A percentile compares a stretch with the other conserved stretches of the same genome.
phyloP scores from a whole-genome alignment of 2,329 filamentous ascomycete species.

The Apiospora saccharicola region DNA sequence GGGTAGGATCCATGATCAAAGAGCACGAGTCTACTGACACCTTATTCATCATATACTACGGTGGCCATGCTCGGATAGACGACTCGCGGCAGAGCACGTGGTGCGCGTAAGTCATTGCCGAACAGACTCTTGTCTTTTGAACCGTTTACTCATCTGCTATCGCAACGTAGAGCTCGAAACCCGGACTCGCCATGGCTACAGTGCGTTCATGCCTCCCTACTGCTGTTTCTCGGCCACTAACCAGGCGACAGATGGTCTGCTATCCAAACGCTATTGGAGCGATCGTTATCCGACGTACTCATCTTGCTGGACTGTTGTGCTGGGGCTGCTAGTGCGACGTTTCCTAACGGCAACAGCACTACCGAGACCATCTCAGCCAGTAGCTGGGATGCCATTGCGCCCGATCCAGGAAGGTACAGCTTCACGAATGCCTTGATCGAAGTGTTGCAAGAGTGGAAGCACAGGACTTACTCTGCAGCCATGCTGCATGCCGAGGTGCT shows the following conservation, averaged over 20 bases:
- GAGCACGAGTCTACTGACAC: constrained; percentile 63
- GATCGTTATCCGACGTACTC: constrained; percentile 63
- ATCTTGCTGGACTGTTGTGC: constrained; percentile 68
- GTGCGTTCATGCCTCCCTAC: constrained; percentile 43
- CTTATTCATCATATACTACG: constrained; percentile 65
- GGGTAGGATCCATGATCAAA: constrained; percentile 63
- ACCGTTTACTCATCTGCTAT: constrained; percentile 9
- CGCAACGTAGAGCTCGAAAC: constrained; percentile 52
- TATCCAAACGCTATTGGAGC: constrained; percentile 65
- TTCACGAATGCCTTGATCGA: constrained; percentile 67
- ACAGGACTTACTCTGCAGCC: constrained; percentile 62
- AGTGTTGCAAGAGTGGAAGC: constrained; percentile 64
- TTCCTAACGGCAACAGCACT: constrained; percentile 64
- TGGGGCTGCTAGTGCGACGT: constrained; percentile 66
- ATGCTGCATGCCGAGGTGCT: constrained; percentile 68
- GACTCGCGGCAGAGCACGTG: constrained; percentile 67
- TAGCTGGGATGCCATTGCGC: constrained; percentile 68
- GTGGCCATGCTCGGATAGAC: constrained; percentile 66
- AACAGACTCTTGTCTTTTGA: neutral
- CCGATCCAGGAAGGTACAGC: constrained; percentile 65
- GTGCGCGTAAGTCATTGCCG: constrained; percentile 58
- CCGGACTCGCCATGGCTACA: constrained; percentile 63
- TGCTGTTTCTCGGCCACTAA: constrained; percentile 25
- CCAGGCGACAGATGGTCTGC: constrained; percentile 58
- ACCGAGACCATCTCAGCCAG: constrained; percentile 69